These are phyloP conservation scores for Clohesyomyces aquaticus DNA, from an alignment of 495 filamentous ascomycete genomes.

Conservation along the genomic window DNA sequence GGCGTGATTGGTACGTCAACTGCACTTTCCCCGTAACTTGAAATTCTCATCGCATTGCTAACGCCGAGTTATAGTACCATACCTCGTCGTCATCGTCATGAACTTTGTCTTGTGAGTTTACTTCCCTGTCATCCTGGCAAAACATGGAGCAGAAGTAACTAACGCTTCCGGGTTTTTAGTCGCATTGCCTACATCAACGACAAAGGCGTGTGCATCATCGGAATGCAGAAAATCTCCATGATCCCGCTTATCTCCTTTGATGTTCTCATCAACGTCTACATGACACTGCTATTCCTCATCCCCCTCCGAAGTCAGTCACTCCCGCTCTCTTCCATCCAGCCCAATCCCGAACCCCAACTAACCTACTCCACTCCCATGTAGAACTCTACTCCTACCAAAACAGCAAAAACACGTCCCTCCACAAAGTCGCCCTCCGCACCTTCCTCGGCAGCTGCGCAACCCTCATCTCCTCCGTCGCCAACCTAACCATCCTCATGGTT, in stretches of 20 bases:
- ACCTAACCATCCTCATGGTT: constrained; percentile 55
- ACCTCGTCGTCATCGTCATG: constrained; percentile 52
- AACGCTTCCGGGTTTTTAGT: constrained; percentile 40
- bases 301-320: constrained; percentile 51
- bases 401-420: constrained; percentile 47
- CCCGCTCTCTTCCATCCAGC: too few relatives aligned
- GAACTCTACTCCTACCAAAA: constrained; percentile 51
- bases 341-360: background rate
- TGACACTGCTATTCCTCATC: constrained; percentile 56
- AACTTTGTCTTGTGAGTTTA: constrained; percentile 57
- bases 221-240: constrained; percentile 55
- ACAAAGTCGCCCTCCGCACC: constrained; percentile 51
- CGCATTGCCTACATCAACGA: constrained; percentile 53
- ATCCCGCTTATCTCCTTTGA: constrained; percentile 58
- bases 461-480: constrained; percentile 55
- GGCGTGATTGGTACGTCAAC: constrained; percentile 57
- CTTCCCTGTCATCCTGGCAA: too few relatives aligned
- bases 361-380: constrained; percentile 7
- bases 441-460: constrained; percentile 57
- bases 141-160: background rate
- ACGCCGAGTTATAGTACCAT: constrained; percentile 50
- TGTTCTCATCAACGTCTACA: constrained; percentile 57
- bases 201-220: constrained; percentile 56
- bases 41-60: constrained; percentile 16
- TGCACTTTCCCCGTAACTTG: background rate